Conservation (phyloP, 192 early-diverging fungal genomes). For the Coemansia sp. region DNA sequence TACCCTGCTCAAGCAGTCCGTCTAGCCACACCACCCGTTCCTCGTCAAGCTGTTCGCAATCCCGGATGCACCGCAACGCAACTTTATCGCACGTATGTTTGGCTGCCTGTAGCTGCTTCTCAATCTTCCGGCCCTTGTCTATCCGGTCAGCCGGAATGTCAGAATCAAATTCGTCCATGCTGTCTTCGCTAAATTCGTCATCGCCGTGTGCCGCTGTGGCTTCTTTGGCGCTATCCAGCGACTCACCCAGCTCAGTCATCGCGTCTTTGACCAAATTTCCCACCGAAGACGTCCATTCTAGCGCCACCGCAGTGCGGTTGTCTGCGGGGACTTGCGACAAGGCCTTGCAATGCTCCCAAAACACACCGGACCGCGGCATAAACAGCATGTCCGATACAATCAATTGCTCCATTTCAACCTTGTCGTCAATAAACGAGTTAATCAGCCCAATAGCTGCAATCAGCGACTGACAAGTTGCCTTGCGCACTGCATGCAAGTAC, state of each 20-base stretch:
- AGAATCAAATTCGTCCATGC: conserved; percentile 44
- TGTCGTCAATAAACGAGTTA: conserved; percentile 44
- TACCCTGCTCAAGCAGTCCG: conserved; percentile 43
- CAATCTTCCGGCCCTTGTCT: conserved; percentile 27
- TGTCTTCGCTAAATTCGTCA: conserved; percentile 30
- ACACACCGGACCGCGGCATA: conserved; percentile 35
- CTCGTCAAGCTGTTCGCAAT: conserved; percentile 35
- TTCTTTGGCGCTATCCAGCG: conserved; percentile 9
- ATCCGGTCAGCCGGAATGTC: conserved; percentile 36
- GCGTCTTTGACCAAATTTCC: conserved; percentile 42
- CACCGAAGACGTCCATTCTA: conserved; percentile 20
- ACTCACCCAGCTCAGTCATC: conserved; percentile 31
- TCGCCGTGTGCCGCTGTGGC: not conserved
- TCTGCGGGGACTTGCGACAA: conserved; percentile 43
- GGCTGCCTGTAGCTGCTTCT: conserved; percentile 24
- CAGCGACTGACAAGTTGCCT: conserved; percentile 30
- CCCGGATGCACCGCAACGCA: conserved; percentile 47
- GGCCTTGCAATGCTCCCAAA: conserved; percentile 52
- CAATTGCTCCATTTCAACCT: conserved; percentile 26
- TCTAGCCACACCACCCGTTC: conserved; percentile 48
- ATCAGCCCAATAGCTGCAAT: conserved; percentile 26
- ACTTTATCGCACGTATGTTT: conserved; percentile 45
- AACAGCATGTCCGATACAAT: conserved; percentile 31
- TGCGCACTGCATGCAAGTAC: conserved; percentile 36
- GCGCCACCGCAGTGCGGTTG: conserved; percentile 30